A percentile compares a stretch with the other conserved stretches of the same genome.
phyloP scores from a whole-genome alignment of 306 rosid genomes.

The Vachellia collinsii region DNA sequence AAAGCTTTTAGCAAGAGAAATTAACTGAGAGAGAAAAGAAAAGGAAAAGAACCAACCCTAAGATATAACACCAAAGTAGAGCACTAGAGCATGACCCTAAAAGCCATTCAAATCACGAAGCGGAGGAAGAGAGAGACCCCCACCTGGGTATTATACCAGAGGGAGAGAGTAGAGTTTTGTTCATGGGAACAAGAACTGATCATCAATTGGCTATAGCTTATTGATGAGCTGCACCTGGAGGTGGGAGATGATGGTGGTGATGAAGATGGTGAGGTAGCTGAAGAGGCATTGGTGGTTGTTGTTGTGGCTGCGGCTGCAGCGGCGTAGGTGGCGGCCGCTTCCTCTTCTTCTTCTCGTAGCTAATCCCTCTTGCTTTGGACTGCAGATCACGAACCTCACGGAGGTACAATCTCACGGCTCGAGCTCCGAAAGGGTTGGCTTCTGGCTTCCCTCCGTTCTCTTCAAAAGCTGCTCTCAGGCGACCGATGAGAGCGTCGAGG shows the following conservation, averaged over 20 bases:
- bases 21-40: constrained; percentile 11
- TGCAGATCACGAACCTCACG: constrained; percentile 98
- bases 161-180: background rate
- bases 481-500: constrained; percentile 93
- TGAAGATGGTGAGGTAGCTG: constrained; percentile 29
- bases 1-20: constrained; percentile 31
- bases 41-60: constrained; percentile 36
- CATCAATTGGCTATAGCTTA: constrained; percentile 3
- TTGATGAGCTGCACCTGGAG: constrained; percentile 60
- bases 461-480: constrained; percentile 92
- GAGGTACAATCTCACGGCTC: constrained; percentile 92
- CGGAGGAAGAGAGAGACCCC: background rate
- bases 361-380: constrained; percentile 96
- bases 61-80: constrained; percentile 33
- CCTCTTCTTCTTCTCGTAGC: constrained; percentile 93
- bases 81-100: constrained; percentile 16
- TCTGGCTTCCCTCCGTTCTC: constrained; percentile 98
- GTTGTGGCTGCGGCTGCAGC: constrained; percentile 24
- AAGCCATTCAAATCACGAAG: constrained; percentile 1
- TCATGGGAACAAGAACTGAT: constrained; percentile 1
- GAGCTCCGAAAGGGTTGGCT: constrained; percentile 91
- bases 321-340: constrained; percentile 68
- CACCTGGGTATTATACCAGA: background rate
- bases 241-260: constrained; percentile 40
- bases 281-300: constrained; percentile 16